These are phyloP conservation scores for Stylonectria norvegica DNA, from an alignment of 2,329 filamentous ascomycete genomes.

Conservation along the genomic window DNA sequence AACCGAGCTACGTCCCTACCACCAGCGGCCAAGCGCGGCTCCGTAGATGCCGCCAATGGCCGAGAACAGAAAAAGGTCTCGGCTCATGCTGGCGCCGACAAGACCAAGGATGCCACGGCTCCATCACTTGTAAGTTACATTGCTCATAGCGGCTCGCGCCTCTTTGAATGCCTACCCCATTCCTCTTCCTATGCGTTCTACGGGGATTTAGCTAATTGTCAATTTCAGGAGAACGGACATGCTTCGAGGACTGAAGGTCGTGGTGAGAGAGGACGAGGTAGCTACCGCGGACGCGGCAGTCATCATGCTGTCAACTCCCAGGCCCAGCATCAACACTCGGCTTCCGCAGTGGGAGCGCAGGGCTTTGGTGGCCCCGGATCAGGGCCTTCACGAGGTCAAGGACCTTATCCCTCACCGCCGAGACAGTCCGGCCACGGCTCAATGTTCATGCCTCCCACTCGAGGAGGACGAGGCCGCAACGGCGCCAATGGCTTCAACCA, in stretches of 20 bases:
- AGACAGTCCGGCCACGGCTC: slow-evolving; percentile 39
- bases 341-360: slow-evolving; percentile 14
- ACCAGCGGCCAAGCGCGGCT: slow-evolving; percentile 42
- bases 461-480: slow-evolving; percentile 36
- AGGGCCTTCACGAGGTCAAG: slow-evolving; percentile 32
- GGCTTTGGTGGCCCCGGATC: slow-evolving; percentile 36
- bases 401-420: slow-evolving; percentile 44
- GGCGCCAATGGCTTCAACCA: slow-evolving; percentile 35
- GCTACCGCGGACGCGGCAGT: slow-evolving; percentile 44
- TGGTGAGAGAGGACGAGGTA: slow-evolving; percentile 41
- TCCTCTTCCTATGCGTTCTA: too few relatives aligned
- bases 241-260: slow-evolving; percentile 36
- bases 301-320: slow-evolving; percentile 38
- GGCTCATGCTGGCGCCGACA: slow-evolving; percentile 33
- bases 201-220: slow-evolving; percentile 8
- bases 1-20: slow-evolving; percentile 36
- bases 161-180: too few relatives aligned
- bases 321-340: slow-evolving; percentile 32
- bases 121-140: slow-evolving; percentile 39
- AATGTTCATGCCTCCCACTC: slow-evolving; percentile 31
- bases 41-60: slow-evolving; percentile 38
- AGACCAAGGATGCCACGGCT: slow-evolving; percentile 39
- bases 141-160: too few relatives aligned
- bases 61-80: slow-evolving; percentile 45
- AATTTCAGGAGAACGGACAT: slow-evolving; percentile 27